Conservation (phyloP, 2,329 filamentous ascomycete genomes). For the Pseudogymnoascus sp. region DNA sequence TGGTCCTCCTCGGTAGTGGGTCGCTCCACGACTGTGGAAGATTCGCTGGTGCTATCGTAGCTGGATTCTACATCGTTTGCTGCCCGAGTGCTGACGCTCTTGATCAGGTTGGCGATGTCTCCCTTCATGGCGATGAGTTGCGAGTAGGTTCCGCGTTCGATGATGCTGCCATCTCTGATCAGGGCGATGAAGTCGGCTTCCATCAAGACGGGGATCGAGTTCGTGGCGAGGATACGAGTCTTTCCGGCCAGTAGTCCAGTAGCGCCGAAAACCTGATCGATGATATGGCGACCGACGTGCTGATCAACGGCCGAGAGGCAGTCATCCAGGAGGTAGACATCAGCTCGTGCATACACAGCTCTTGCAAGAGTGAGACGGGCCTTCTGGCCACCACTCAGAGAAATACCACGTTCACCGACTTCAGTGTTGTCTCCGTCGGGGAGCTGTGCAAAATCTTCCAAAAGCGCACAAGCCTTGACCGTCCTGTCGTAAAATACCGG, state of each 20-base stretch:
- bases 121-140: slow-evolving; percentile 93
- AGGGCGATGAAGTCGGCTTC: slow-evolving; percentile 86
- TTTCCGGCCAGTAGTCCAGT: slow-evolving; percentile 77
- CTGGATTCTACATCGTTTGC: slow-evolving; percentile 34
- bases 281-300: slow-evolving; percentile 89
- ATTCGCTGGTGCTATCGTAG: slow-evolving; percentile 47
- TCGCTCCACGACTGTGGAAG: slow-evolving; percentile 48
- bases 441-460: slow-evolving; percentile 84
- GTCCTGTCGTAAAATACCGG: slow-evolving; percentile 91
- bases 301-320: slow-evolving; percentile 96
- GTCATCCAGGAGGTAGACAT: slow-evolving; percentile 91
- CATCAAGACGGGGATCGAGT: slow-evolving; percentile 83
- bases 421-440: slow-evolving; percentile 95
- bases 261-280: slow-evolving; percentile 84
- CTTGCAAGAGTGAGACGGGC: slow-evolving; percentile 85
- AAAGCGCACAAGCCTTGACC: slow-evolving; percentile 79
- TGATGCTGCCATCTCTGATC: slow-evolving; percentile 71
- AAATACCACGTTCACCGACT: slow-evolving; percentile 94
- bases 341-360: slow-evolving; percentile 93
- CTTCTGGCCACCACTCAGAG: slow-evolving; percentile 91
- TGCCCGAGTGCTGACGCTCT: slow-evolving; percentile 55
- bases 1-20: slow-evolving; percentile 44
- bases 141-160: slow-evolving; percentile 83
- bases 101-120: slow-evolving; percentile 76
- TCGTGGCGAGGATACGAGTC: slow-evolving; percentile 88